Base-by-base conservation (phyloP, 345 rosid species). In the Zanthoxylum bungeanum region DNA sequence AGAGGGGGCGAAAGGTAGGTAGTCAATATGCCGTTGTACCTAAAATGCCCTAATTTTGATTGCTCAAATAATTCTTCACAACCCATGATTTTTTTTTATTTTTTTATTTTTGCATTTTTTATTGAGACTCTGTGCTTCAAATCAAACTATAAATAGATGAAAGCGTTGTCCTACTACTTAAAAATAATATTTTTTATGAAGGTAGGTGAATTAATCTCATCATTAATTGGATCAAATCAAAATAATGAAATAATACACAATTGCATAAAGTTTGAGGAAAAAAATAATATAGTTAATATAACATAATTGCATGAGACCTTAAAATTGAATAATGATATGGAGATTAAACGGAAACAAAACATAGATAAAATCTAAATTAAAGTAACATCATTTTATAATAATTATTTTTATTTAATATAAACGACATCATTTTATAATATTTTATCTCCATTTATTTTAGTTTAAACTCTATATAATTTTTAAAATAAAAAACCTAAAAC, bases 11-110 rank as follows among this genome's bases (percentile, higher is more conserved):
- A 68, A 37, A 58, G 80, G 83, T 75, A 52, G 74, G 64, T 22
- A 30, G 82, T 80, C 80, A 77, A 67, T 12, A 6, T 67, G 80
- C 75, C 73, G 71, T 64, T 80, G 79, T 68, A 80, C 86, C 86
- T 80, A 78, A n/a, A 78, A 76, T 49, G 42, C 56, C 58, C 75
- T 11, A n/a, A n/a, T n/a, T 37, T 64, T 71, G 64, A 70, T 67
- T 62, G 74, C 69, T 77, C 44, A 70, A 64, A 63, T 51, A 49
- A 72, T 68, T 62, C 40, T 64, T 55, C 60, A 44, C 16, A 14
- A 4, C 49, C 49, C 19, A 44, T 14, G 19, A 44, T 4, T 17
- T 12, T 4, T 44, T 4, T 3, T 44, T 44, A 14, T 44, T 44
- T 44, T 14, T 12, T 27, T 12, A 16, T n/a, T 4, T 61, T 0